These are phyloP conservation scores for Chaetomiaceae sp. DNA, from an alignment of 2,329 filamentous ascomycete genomes.

Conservation along the genomic window DNA sequence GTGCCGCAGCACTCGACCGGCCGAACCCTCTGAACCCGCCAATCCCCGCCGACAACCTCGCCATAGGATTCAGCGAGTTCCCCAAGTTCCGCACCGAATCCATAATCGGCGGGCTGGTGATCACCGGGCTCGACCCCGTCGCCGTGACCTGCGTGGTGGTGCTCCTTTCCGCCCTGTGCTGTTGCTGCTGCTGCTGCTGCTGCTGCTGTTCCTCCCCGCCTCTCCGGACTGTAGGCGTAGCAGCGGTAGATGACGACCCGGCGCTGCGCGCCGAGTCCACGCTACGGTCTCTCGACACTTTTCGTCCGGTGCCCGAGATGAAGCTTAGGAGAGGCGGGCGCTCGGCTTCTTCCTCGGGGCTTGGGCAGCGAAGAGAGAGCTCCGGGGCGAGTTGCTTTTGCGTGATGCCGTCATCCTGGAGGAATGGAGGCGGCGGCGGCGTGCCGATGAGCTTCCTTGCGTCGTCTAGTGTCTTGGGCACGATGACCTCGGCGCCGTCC, in stretches of 20 bases:
- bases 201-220: conserved; percentile 48
- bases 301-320: conserved; percentile 58
- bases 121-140: conserved; percentile 30
- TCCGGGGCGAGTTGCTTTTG: neutral
- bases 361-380: neutral
- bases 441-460: conserved; percentile 83
- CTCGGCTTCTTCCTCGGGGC: conserved; percentile 2
- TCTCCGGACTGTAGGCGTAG: too few relatives aligned
- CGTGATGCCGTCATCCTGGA: neutral
- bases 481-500: conserved; percentile 42
- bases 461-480: conserved; percentile 90
- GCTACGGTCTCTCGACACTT: conserved; percentile 62
- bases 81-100: conserved; percentile 80
- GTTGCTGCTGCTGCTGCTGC: neutral
- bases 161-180: conserved; percentile 28
- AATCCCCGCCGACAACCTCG: conserved; percentile 66
- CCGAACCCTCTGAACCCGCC: conserved; percentile 73
- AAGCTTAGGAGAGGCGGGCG: conserved; percentile 53
- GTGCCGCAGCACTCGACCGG: conserved; percentile 44
- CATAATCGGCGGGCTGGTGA: conserved; percentile 57
- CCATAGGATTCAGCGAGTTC: conserved; percentile 78
- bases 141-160: conserved; percentile 28
- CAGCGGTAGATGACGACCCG: conserved; percentile 50
- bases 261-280: conserved; percentile 67
- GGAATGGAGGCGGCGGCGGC: conserved; percentile 42